Base-by-base conservation (phyloP, 371 early-diverging fungal species). In the Zancudomyces culisetae region DNA sequence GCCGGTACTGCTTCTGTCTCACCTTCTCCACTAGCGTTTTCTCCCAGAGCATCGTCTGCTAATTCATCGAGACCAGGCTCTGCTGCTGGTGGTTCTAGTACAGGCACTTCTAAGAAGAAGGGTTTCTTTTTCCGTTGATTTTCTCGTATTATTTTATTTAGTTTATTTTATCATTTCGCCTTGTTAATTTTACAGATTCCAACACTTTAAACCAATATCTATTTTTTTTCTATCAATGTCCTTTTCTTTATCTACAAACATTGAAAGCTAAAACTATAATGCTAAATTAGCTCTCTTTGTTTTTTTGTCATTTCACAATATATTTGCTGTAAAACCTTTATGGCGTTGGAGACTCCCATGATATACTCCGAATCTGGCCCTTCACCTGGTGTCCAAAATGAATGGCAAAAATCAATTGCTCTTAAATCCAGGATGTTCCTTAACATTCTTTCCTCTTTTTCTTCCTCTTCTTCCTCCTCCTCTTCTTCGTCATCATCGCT, bases 371-470 rank as follows among this genome's bases (percentile, higher is more conserved):
- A 69, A 54, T 78, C 75, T 1, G 58, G 64, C 0, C 75, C 76
- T 49, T 59, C 54, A n/a, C 71, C 74, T 8, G 70, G 63, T 1
- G 54, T 51, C 78, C 79, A 85, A 18, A 63, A 60, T 27, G 81
- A 78, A 58, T 81, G 86, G 1, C 76, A 81, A 77, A 85, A 85
- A 59, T 87, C 87, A 49, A 87, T 83, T 27, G 78, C 46, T 3
- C 78, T 70, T 55, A 83, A 59, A 53, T 84, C 80, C 35, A 78
- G 52, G 43, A 75, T 66, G 22, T 20, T 27, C n/a, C 43, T 56
- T 64, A 39, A 58, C 54, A 57, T 66, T 61, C 28, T 56, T 59
- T 0, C 60, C 57, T 6, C 64, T 4, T 8, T 51, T 22, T 30
- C 35, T 4, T 59, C 55, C 0, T 58, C 57, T 1, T 35, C 59